A percentile compares a stretch with the other conserved stretches of the same genome.
These are phyloP conservation scores for Uncinocarpus reesii DNA, from an alignment of 2,329 filamentous ascomycete genomes.

Conservation along the genomic window DNA sequence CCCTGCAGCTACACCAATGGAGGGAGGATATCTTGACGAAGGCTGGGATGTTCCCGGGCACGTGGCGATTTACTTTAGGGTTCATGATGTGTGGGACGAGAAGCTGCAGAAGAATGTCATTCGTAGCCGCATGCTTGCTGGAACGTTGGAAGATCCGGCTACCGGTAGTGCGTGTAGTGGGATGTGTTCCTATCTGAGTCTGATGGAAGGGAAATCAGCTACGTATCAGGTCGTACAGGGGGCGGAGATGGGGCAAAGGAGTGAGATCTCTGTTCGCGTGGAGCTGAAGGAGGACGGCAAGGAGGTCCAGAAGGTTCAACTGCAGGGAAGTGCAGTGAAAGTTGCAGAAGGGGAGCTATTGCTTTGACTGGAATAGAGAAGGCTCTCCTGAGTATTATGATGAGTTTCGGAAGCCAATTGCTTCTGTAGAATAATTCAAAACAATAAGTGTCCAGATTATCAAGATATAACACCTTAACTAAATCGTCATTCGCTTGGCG, in stretches of 20 bases:
- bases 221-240: slow-evolving; percentile 36
- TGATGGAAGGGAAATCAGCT: slow-evolving; percentile 27
- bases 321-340: slow-evolving; percentile 17
- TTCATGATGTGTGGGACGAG: slow-evolving; percentile 19
- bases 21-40: slow-evolving; percentile 19
- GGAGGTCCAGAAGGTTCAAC: slow-evolving; percentile 15
- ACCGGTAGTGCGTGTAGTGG: slow-evolving; percentile 43
- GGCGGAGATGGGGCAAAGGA: slow-evolving; percentile 43
- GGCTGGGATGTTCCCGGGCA: slow-evolving; percentile 23
- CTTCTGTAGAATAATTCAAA: too few relatives aligned
- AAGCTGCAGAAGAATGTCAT: slow-evolving; percentile 20
- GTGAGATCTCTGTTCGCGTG: slow-evolving; percentile 41
- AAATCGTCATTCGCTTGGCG: too few relatives aligned
- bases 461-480: too few relatives aligned
- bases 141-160: slow-evolving; percentile 39
- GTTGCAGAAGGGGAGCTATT: slow-evolving; percentile 16
- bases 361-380: slow-evolving; percentile 11
- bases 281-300: slow-evolving; percentile 27
- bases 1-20: slow-evolving; percentile 17
- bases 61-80: slow-evolving; percentile 25
- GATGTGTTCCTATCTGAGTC: slow-evolving; percentile 35
- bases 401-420: too few relatives aligned
- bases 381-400: too few relatives aligned
- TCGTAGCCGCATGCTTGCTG: slow-evolving; percentile 25
- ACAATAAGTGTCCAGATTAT: too few relatives aligned